Evolutionary conservation across 805 yeast genomes (phyloP).

Genomic region (Saturnispora diversa): DNA sequence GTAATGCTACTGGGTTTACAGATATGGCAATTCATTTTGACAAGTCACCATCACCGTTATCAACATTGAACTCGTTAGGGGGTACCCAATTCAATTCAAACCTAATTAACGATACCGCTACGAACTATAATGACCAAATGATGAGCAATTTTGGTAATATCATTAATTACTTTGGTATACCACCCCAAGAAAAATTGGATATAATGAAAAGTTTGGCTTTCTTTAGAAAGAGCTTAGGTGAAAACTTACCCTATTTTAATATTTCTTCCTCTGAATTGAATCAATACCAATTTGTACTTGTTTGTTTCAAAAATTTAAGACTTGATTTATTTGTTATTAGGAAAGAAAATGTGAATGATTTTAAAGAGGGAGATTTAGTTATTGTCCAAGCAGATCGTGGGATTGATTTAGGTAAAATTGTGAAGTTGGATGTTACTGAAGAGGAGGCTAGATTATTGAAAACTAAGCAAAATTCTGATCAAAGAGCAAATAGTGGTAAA

Average conservation of each 20-base stretch:
- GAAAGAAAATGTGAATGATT: slow-evolving; percentile 19
- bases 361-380: slow-evolving; percentile 57
- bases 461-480: slow-evolving; percentile 60
- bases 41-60: slow-evolving; percentile 4
- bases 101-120: no score
- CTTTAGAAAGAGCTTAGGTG: slow-evolving; percentile 5
- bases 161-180: slow-evolving; percentile 24
- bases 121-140: slow-evolving; percentile 23
- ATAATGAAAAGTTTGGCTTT: slow-evolving; percentile 18
- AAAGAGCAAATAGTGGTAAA: slow-evolving; percentile 47
- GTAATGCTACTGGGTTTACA: no score
- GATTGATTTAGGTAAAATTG: slow-evolving; percentile 62
- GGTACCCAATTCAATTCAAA: no score
- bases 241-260: slow-evolving; percentile 6
- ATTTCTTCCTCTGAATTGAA: neutral
- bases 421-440: slow-evolving; percentile 45
- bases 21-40: slow-evolving; percentile 3
- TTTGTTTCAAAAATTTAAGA: slow-evolving; percentile 73
- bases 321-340: slow-evolving; percentile 69
- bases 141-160: slow-evolving; percentile 24
- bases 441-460: slow-evolving; percentile 65
- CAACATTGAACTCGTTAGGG: slow-evolving; percentile 5
- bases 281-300: slow-evolving; percentile 41
- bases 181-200: slow-evolving; percentile 20
- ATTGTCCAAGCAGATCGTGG: slow-evolving; percentile 84